phyloP scores from a whole-genome alignment of 106 monocot genomes.

The Dioscorea alata region DNA sequence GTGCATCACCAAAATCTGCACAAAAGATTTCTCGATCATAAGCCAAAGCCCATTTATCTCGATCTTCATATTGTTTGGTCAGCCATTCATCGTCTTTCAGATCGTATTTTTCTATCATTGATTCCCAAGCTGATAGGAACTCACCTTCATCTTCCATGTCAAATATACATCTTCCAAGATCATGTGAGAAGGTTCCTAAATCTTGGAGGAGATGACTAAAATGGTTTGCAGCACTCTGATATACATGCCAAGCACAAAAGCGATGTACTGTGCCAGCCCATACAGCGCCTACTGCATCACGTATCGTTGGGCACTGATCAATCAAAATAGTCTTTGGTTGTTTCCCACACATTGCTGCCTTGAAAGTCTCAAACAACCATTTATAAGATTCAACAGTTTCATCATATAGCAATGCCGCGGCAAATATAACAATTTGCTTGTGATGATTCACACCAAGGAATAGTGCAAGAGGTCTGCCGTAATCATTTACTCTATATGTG shows the following conservation, averaged over 20 bases:
- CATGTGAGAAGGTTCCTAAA: constrained; percentile 14
- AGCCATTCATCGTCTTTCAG: constrained; percentile 30
- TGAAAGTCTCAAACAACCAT: constrained; percentile 56
- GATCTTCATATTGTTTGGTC: constrained; percentile 21
- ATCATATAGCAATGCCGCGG: constrained; percentile 39
- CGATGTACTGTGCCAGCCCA: constrained; percentile 32
- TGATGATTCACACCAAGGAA: constrained; percentile 57
- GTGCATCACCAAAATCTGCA: constrained; percentile 25
- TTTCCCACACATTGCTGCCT: constrained; percentile 38
- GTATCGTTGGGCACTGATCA: constrained; percentile 13
- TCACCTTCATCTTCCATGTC: constrained; percentile 26
- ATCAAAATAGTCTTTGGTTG: constrained; percentile 45
- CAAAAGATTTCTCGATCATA: constrained; percentile 29
- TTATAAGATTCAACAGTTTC: constrained; percentile 40
- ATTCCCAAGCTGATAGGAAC: constrained; percentile 23
- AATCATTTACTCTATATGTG: constrained; percentile 23
- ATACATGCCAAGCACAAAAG: constrained; percentile 28
- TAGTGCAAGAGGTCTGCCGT: constrained; percentile 30
- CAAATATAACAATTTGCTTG: constrained; percentile 39
- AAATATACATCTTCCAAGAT: constrained; percentile 25
- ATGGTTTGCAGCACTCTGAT: constrained; percentile 18
- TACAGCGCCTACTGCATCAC: constrained; percentile 29
- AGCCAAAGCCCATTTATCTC: constrained; percentile 26
- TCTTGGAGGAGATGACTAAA: constrained; percentile 23
- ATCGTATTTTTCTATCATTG: constrained; percentile 25